A percentile compares a stretch with the other conserved stretches of the same genome.
Evolutionary conservation across 2,329 filamentous ascomycete species (phyloP).

Genomic region (Colletotrichum sansevieriae): DNA sequence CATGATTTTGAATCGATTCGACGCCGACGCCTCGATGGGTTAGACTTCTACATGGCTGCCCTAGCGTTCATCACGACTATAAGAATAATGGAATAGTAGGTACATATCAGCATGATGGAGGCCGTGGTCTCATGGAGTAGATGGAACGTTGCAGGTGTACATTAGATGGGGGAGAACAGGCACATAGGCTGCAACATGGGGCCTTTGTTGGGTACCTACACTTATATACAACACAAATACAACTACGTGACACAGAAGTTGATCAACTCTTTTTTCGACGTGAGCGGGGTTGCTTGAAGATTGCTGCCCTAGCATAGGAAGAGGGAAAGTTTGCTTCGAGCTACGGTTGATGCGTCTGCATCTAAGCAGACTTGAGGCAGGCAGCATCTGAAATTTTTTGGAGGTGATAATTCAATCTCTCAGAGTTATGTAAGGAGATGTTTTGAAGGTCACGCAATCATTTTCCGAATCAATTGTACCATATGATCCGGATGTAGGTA

Average conservation of each 20-base stretch:
- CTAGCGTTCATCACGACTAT: constrained; percentile 32
- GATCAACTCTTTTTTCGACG: not conserved
- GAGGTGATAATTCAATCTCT: too few relatives aligned
- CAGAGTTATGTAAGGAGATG: too few relatives aligned
- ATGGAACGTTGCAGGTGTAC: constrained; percentile 23
- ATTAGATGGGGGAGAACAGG: constrained; percentile 24
- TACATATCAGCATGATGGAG: constrained; percentile 24
- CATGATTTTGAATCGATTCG: constrained; percentile 40
- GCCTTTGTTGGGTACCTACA: constrained; percentile 21
- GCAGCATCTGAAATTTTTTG: too few relatives aligned
- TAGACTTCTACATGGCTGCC: constrained; percentile 19
- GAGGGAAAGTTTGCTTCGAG: too few relatives aligned
- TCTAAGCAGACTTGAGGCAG: too few relatives aligned
- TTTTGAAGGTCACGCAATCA: too few relatives aligned
- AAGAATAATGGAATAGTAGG: constrained; percentile 38
- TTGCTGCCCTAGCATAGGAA: too few relatives aligned
- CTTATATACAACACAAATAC: constrained; percentile 33
- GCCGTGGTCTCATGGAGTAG: constrained; percentile 1
- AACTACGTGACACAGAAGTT: constrained; percentile 14
- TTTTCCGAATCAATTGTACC: too few relatives aligned
- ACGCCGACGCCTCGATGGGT: constrained; percentile 24
- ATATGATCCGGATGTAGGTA: too few relatives aligned
- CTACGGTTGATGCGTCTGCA: too few relatives aligned
- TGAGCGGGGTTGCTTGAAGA: not conserved
- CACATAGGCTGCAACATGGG: constrained; percentile 18